A percentile compares a stretch with the other conserved stretches of the same genome.
phyloP scores from a whole-genome alignment of 2,329 filamentous ascomycete genomes.

The Xylariaceae sp. region DNA sequence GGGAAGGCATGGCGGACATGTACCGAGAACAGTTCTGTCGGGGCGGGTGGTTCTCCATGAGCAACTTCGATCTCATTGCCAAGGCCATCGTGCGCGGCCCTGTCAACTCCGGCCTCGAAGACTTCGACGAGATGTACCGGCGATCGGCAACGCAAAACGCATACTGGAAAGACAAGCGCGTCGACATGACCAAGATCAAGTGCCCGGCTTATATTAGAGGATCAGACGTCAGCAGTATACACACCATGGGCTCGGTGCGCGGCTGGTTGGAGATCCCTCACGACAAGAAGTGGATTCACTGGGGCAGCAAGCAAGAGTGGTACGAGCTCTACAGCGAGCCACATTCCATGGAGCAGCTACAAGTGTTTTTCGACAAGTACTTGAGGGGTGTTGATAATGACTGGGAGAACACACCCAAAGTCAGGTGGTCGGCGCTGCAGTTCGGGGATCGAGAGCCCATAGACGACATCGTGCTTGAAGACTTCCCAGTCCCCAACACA shows the following conservation, averaged over 20 bases:
- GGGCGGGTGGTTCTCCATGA: slow-evolving; percentile 36
- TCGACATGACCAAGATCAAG: slow-evolving; percentile 31
- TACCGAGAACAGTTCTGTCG: slow-evolving; percentile 42
- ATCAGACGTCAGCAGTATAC: slow-evolving; percentile 28
- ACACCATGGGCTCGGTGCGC: slow-evolving; percentile 20
- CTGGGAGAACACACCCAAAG: slow-evolving; percentile 42
- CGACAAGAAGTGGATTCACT: slow-evolving; percentile 40
- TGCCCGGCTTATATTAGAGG: slow-evolving; percentile 31
- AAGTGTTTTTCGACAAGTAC: slow-evolving; percentile 41
- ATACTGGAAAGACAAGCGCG: slow-evolving; percentile 35
- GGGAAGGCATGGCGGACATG: slow-evolving; percentile 43
- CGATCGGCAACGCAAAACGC: slow-evolving; percentile 28
- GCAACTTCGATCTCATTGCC: slow-evolving; percentile 37
- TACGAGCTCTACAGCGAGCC: slow-evolving; percentile 35
- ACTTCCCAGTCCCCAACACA: slow-evolving; percentile 31
- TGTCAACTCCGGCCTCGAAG: slow-evolving; percentile 31
- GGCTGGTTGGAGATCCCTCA: slow-evolving; percentile 33
- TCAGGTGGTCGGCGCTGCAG: slow-evolving; percentile 36
- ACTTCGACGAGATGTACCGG: slow-evolving; percentile 37
- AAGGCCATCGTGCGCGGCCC: slow-evolving; percentile 30
- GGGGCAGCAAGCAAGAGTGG: slow-evolving; percentile 39
- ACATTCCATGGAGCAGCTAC: slow-evolving; percentile 32
- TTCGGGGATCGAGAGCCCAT: slow-evolving; percentile 30
- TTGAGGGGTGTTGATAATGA: slow-evolving; percentile 38
- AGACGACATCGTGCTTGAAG: slow-evolving; percentile 28